Percentiles rank a stretch among this genome's conserved stretches.
Conservation (phyloP, 768 basidiomycete species). For the Asterophora lycoperdoides region DNA sequence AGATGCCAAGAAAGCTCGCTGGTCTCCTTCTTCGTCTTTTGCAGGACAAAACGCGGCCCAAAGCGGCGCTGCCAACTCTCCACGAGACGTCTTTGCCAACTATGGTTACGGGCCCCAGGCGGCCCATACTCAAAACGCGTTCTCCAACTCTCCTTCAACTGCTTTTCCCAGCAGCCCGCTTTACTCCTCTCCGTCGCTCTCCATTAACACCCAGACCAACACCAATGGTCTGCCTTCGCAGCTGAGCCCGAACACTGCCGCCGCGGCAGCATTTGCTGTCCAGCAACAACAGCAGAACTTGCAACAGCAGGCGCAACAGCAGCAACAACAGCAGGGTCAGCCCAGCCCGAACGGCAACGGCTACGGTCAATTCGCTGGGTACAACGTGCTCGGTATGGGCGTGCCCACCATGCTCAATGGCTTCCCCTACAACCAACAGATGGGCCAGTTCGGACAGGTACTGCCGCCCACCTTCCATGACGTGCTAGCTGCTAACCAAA, state of each 20-base stretch:
- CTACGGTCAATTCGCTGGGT: constrained; percentile 61
- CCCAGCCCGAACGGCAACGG: constrained; percentile 43
- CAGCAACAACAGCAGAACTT: constrained; percentile 37
- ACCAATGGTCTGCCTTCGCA: constrained; percentile 49
- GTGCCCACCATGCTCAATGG: constrained; percentile 68
- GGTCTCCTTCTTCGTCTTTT: constrained; percentile 67
- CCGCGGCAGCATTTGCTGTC: constrained; percentile 42
- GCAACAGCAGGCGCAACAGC: constrained; percentile 42
- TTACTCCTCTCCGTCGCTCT: constrained; percentile 69
- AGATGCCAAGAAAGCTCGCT: constrained; percentile 86
- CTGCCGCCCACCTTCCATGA: constrained; percentile 3
- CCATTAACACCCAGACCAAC: constrained; percentile 59
- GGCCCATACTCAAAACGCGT: constrained; percentile 53
- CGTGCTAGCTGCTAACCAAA: constrained; percentile 3
- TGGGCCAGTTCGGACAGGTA: constrained; percentile 68
- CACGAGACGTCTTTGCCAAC: constrained; percentile 76
- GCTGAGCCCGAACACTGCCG: constrained; percentile 66
- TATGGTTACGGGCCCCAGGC: constrained; percentile 83
- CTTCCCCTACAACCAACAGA: constrained; percentile 69
- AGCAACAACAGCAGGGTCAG: constrained; percentile 41
- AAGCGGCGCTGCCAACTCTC: constrained; percentile 31
- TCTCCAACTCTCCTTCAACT: constrained; percentile 42
- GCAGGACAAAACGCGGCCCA: constrained; percentile 34
- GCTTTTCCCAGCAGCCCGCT: constrained; percentile 55
- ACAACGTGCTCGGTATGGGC: constrained; percentile 80